These are phyloP conservation scores for Botryosphaeria dothidea DNA, from an alignment of 2,329 filamentous ascomycete genomes.

Conservation along the genomic window DNA sequence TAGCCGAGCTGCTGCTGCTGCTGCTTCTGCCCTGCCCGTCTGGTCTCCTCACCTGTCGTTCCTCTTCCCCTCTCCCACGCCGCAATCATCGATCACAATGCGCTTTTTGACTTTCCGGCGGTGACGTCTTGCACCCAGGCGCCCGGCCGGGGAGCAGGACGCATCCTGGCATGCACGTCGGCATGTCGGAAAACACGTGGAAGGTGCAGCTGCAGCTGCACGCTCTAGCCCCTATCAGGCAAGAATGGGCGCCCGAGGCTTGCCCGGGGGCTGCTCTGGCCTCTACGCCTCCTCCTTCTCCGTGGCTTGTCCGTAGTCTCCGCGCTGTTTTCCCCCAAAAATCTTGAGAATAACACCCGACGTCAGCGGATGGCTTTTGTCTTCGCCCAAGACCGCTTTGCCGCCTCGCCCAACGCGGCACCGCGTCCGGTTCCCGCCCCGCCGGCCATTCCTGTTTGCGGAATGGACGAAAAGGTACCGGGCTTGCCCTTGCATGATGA, in stretches of 20 bases:
- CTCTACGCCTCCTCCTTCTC: not conserved
- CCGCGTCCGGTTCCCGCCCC: too few relatives aligned
- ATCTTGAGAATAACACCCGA: too few relatives aligned
- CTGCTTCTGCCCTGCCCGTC: too few relatives aligned
- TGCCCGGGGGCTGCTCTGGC: not conserved
- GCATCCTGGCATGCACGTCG: not conserved
- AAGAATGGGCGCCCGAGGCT: not conserved
- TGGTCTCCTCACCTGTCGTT: not conserved
- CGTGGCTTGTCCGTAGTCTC: not conserved
- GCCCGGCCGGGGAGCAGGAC: not conserved
- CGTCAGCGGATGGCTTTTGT: too few relatives aligned
- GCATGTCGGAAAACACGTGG: not conserved
- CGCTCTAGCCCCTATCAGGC: not conserved
- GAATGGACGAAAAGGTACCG: not conserved
- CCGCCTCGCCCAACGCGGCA: too few relatives aligned
- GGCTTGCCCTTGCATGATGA: not conserved
- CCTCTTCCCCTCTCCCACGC: not conserved
- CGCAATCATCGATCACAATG: not conserved
- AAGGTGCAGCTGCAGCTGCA: not conserved
- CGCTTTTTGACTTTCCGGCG: not conserved
- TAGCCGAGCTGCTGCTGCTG: not conserved
- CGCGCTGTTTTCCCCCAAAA: too few relatives aligned
- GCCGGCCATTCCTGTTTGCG: not conserved
- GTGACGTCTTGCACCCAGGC: not conserved
- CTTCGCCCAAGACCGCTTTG: too few relatives aligned